phyloP scores from a whole-genome alignment of 352 stramenopile species.

The Phytophthora constricta region DNA sequence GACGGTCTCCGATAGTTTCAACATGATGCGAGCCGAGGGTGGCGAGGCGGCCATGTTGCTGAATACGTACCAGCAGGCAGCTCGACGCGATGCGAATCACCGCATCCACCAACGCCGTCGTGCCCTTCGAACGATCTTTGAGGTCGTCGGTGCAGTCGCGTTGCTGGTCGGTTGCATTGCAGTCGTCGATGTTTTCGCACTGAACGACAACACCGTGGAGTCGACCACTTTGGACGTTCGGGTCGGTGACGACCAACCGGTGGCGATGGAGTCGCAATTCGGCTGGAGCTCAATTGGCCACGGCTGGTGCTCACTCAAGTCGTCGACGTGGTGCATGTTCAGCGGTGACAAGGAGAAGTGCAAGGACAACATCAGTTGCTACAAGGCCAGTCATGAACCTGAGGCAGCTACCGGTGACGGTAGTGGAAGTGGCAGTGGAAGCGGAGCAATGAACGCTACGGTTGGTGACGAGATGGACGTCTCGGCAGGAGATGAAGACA shows the following conservation, averaged over 20 bases:
- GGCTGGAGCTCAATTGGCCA: constrained; percentile 32
- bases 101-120: constrained; percentile 20
- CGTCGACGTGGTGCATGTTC: constrained; percentile 35
- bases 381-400: constrained; percentile 13
- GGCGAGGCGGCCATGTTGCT: constrained; percentile 33
- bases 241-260: constrained; percentile 7
- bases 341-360: constrained; percentile 33
- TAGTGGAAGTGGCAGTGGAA: constrained; percentile 13
- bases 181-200: constrained; percentile 19
- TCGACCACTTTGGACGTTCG: constrained; percentile 19
- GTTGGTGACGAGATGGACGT: no score
- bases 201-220: constrained; percentile 12
- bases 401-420: no score
- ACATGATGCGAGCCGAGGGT: background rate
- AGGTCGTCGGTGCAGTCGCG: constrained; percentile 9
- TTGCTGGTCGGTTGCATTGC: constrained; percentile 29
- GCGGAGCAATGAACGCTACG: no score
- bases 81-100: constrained; percentile 12
- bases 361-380: constrained; percentile 25
- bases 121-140: constrained; percentile 25
- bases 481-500: no score
- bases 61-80: constrained; percentile 26
- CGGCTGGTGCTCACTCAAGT: constrained; percentile 32
- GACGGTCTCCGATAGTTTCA: no score
- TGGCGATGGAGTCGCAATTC: constrained; percentile 30